Base-by-base conservation (phyloP, 2,329 filamentous ascomycete genomes). In the Penicillium brasilianum region DNA sequence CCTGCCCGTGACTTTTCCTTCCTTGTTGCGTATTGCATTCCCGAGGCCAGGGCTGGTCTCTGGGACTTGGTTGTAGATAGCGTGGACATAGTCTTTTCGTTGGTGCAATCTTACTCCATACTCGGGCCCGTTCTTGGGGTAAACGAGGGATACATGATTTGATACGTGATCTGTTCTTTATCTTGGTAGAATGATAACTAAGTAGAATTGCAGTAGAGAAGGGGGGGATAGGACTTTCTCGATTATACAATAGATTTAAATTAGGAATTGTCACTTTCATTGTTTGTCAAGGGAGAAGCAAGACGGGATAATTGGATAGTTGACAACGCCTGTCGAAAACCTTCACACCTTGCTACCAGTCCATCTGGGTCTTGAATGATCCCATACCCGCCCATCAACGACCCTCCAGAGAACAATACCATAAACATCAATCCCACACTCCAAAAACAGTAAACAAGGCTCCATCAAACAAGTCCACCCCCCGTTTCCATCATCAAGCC, bases 11-110 rank as follows among this genome's bases (percentile, higher is more conserved):
- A 49, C 22, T 20, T 34, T 37, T 32, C 20, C 58, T 39, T 7
- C 16, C 28, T 18, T 50, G 32, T 32, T 34, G 48, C 30, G 30
- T 18, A 34, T 34, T 34, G 48, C 48, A 50, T 50, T 34, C 28
- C 30, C 30, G n/a, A 50, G 30, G 2, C 28, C n/a, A 34, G 30
- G 28, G 28, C 48, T 50, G 48, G 48, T 34, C 28, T 11, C 44
- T 50, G 30, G n/a, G 48, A 4, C 48, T 34, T 34, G 48, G 48
- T 50, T 50, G 48, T 50, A 50, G 48, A 50, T 50, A 50, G n/a
- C 28, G 28, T 50, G 48, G 48, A 50, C n/a, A 50, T 32, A 50
- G n/a, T 34, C 10, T 34, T 7, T 34, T 50, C 48, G 46, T 50
- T 50, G 30, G 48, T 50, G n/a, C 48, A 50, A 50, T 50, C n/a